Conservation (phyloP, 257 asterid genomes). For the Solanum gracilifrons region DNA sequence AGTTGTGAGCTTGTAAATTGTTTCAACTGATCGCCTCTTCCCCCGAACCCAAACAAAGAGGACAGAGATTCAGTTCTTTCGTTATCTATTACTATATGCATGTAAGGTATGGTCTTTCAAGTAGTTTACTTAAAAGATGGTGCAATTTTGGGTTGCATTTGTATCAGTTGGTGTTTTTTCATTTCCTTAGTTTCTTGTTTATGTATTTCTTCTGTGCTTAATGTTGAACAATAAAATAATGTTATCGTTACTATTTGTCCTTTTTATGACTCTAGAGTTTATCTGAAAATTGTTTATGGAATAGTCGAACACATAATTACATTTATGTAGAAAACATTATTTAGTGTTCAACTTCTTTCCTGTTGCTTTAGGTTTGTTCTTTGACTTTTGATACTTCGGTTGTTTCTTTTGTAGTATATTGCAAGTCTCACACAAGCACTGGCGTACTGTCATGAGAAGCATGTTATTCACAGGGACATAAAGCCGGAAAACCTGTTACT, state of each 20-base stretch:
- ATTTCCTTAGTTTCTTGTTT: rapidly evolving
- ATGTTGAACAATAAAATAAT: not conserved
- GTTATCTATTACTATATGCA: not conserved
- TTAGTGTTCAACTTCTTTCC: not conserved
- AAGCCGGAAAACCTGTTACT: constrained; percentile 92
- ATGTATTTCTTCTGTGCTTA: not conserved
- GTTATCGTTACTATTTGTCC: not conserved
- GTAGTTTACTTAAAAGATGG: not conserved
- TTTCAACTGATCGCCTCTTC: not conserved
- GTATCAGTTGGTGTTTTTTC: not conserved
- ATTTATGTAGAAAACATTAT: not conserved
- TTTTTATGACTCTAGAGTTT: not conserved
- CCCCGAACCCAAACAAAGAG: not conserved
- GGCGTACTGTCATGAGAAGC: constrained; percentile 80
- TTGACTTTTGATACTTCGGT: constrained; percentile 1
- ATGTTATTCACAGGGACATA: constrained; percentile 97
- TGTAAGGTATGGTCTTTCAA: not conserved
- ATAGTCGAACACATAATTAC: not conserved
- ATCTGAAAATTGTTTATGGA: not conserved
- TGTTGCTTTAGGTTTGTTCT: not conserved
- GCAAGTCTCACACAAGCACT: constrained; percentile 83
- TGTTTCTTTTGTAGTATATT: constrained; percentile 37
- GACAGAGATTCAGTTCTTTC: not conserved
- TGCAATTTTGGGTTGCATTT: not conserved
- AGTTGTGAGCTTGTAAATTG: not conserved